These are phyloP conservation scores for Mycosarcoma mackinlayi DNA, from an alignment of 1,284 basidiomycete species.

Conservation along the genomic window DNA sequence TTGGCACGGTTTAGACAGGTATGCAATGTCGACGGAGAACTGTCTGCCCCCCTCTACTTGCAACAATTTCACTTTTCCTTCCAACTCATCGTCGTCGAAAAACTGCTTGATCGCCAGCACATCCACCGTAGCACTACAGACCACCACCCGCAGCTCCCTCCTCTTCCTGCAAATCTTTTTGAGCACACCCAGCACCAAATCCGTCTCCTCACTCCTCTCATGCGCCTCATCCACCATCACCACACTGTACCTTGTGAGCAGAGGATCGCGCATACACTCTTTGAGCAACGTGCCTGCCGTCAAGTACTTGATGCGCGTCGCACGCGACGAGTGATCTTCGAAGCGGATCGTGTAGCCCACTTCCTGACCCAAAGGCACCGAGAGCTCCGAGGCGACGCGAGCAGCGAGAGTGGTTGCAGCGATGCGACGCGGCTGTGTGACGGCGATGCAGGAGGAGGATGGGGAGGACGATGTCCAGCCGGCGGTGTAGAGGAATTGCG, in stretches of 20 bases:
- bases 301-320: constrained; percentile 67
- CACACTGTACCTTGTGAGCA: constrained; percentile 64
- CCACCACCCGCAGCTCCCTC: constrained; percentile 85
- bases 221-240: constrained; percentile 71
- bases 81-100: constrained; percentile 74
- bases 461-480: constrained; percentile 70
- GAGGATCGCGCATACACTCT: constrained; percentile 61
- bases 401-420: constrained; percentile 68
- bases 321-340: constrained; percentile 65
- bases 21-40: constrained; percentile 69
- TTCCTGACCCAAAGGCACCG: constrained; percentile 79
- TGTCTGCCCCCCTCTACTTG: constrained; percentile 68
- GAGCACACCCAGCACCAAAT: constrained; percentile 69
- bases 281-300: constrained; percentile 61
- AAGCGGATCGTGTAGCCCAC: constrained; percentile 72
- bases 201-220: constrained; percentile 69
- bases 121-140: constrained; percentile 95
- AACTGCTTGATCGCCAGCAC: constrained; percentile 88
- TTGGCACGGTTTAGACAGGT: constrained; percentile 64
- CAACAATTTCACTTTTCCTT: constrained; percentile 60
- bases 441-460: constrained; percentile 58
- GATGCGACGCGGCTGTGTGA: constrained; percentile 68
- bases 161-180: constrained; percentile 83
- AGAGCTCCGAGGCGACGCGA: constrained; percentile 68
- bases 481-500: constrained; percentile 90